Evolutionary conservation across 495 filamentous ascomycete genomes (phyloP).

Genomic region (Aspergillus bertholletiae): DNA sequence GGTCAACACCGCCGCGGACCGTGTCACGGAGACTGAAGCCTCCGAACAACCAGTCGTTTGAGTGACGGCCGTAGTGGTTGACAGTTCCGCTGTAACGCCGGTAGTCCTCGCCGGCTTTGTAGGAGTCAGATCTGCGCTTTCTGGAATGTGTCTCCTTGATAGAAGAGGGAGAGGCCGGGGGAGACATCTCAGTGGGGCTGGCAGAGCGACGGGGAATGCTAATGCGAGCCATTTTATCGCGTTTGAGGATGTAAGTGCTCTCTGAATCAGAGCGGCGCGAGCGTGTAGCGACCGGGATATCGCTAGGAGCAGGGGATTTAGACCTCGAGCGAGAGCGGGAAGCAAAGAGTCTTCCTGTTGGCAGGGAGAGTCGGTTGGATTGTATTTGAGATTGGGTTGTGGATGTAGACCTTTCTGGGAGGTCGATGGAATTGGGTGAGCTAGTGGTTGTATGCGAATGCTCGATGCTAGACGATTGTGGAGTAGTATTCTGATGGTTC

Average conservation of each 20-base stretch:
- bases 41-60: constrained; percentile 48
- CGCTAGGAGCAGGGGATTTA: constrained; percentile 18
- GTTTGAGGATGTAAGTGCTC: constrained; percentile 23
- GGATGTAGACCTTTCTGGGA: too few relatives aligned
- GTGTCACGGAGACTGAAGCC: constrained; percentile 47
- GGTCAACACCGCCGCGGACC: constrained; percentile 42
- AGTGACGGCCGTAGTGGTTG: constrained; percentile 45
- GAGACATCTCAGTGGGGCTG: constrained; percentile 14
- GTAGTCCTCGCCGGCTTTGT: constrained; percentile 33
- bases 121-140: constrained; percentile 20
- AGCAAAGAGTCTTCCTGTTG: not conserved
- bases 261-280: constrained; percentile 9
- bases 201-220: constrained; percentile 7
- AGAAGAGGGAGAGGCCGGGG: too few relatives aligned
- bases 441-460: not conserved
- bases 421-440: not conserved
- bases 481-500: not conserved
- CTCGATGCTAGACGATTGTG: not conserved
- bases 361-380: not conserved
- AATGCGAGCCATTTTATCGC: not conserved
- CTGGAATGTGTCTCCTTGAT: not conserved
- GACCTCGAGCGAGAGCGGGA: constrained; percentile 9
- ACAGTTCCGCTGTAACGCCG: constrained; percentile 40
- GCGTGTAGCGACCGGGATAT: not conserved
- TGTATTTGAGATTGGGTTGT: too few relatives aligned